These are phyloP conservation scores for Apiotrichum brassicae DNA, from an alignment of 1,284 basidiomycete genomes.

Conservation along the genomic window DNA sequence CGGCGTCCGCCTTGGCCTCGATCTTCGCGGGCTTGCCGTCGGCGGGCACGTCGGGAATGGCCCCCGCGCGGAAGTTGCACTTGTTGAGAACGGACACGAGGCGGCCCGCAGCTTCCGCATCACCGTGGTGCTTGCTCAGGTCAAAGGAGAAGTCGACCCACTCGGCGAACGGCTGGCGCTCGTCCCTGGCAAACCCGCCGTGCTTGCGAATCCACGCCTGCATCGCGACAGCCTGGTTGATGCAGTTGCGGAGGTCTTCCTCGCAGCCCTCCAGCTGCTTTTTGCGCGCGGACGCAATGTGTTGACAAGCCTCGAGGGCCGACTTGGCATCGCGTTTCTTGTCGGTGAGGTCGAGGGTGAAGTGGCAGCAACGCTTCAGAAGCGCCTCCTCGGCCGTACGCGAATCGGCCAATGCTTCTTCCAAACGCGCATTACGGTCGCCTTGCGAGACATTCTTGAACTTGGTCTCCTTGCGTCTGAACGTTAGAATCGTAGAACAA, in stretches of 20 bases:
- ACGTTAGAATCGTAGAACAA: no score
- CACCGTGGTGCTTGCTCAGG: conserved; percentile 53
- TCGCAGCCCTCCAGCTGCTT: conserved; percentile 74
- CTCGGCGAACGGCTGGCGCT: conserved; percentile 35
- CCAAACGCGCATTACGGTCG: conserved; percentile 81
- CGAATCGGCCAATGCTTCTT: conserved; percentile 80
- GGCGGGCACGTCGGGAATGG: conserved; percentile 38
- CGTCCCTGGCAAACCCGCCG: conserved; percentile 20
- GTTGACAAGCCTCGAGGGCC: conserved; percentile 83
- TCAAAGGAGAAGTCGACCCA: conserved; percentile 31
- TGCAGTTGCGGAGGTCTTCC: conserved; percentile 60
- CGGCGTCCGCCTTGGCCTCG: conserved; percentile 23
- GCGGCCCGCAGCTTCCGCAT: conserved; percentile 50
- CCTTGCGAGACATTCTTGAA: conserved; percentile 50
- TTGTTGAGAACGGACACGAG: conserved; percentile 48
- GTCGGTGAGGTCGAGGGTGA: conserved; percentile 63
- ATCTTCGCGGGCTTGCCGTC: conserved; percentile 28
- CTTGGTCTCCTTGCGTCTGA: conserved; percentile 71
- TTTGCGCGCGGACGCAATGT: conserved; percentile 75
- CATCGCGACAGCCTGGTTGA: conserved; percentile 59
- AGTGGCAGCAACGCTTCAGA: conserved; percentile 87
- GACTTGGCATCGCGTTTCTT: conserved; percentile 50
- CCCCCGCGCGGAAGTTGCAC: conserved; percentile 24
- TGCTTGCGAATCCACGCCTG: conserved; percentile 35
- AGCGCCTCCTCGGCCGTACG: conserved; percentile 85